Conservation (phyloP, 164 flowering plant genomes). For the Liriodendron chinense region DNA sequence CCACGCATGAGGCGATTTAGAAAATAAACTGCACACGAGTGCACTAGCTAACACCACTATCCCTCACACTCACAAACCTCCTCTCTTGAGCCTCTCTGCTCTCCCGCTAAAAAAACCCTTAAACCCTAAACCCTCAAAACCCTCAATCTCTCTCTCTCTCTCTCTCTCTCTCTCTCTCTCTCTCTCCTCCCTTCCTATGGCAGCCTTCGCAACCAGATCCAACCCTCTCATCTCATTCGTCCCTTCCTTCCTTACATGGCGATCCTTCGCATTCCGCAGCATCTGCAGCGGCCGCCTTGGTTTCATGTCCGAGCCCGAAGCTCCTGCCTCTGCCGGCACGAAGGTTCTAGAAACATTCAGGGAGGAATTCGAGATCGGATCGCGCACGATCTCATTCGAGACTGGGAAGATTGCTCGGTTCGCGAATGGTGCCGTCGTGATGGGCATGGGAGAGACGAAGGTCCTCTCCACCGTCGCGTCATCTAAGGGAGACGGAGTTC, state of each 20-base stretch:
- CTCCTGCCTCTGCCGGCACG: slow-evolving; percentile 31
- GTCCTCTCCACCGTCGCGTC: slow-evolving; percentile 79
- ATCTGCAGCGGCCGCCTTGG: slow-evolving; percentile 45
- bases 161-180: background rate
- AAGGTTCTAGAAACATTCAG: slow-evolving; percentile 62
- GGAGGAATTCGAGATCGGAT: slow-evolving; percentile 86
- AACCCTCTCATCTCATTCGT: slow-evolving; percentile 43
- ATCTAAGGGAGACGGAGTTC: slow-evolving; percentile 52
- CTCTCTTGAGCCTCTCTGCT: background rate
- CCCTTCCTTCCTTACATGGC: slow-evolving; percentile 46
- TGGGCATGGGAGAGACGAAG: slow-evolving; percentile 74
- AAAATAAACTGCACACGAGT: no score
- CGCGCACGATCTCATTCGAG: slow-evolving; percentile 54
- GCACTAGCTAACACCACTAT: background rate
- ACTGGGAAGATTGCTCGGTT: slow-evolving; percentile 91
- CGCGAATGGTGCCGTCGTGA: slow-evolving; percentile 90
- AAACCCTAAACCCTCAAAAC: slow-evolving; percentile 5
- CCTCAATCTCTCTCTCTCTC: background rate
- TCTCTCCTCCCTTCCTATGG: slow-evolving; percentile 14
- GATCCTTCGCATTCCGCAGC: slow-evolving; percentile 41
- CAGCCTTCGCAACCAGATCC: slow-evolving; percentile 21
- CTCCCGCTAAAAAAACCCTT: slow-evolving; percentile 1
- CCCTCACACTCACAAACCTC: background rate
- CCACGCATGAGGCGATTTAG: no score
- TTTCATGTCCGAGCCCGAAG: slow-evolving; percentile 15